phyloP scores from a whole-genome alignment of 140 eudicot genomes.

The Senecio squalidus region DNA sequence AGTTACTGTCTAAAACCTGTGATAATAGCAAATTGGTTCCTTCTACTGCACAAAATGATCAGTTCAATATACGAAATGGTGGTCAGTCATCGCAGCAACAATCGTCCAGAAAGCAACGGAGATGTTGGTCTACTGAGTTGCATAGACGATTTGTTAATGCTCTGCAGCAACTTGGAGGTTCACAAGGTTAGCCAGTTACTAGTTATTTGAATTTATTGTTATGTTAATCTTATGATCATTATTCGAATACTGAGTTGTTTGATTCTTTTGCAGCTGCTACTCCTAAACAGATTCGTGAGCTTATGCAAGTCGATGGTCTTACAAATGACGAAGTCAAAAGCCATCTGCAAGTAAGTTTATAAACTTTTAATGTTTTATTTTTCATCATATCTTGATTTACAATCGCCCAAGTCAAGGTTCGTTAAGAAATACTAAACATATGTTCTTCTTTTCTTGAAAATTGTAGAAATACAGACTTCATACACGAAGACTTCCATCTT shows the following conservation, averaged over 20 bases:
- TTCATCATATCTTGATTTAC: background rate
- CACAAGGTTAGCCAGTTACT: constrained; percentile 61
- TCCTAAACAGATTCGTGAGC: constrained; percentile 92
- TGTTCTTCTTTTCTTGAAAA: constrained; percentile 2
- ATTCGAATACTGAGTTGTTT: background rate
- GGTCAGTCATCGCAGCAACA: constrained; percentile 32
- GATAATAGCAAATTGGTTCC: constrained; percentile 33
- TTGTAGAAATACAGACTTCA: constrained; percentile 88
- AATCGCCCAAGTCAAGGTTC: background rate
- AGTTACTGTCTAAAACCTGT: constrained; percentile 30
- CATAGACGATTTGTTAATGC: constrained; percentile 74
- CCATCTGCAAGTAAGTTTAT: constrained; percentile 77
- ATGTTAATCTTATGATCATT: background rate
- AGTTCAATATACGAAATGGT: constrained; percentile 23
- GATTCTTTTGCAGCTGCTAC: constrained; percentile 70
- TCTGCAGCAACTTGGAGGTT: constrained; percentile 78
- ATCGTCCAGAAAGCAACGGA: constrained; percentile 57
- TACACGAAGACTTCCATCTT: constrained; percentile 46
- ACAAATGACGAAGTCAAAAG: constrained; percentile 98
- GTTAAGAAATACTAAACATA: background rate
- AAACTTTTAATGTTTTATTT: constrained; percentile 5
- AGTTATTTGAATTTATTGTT: background rate
- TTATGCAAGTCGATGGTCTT: constrained; percentile 91
- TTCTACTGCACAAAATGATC: constrained; percentile 26
- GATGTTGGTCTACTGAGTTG: constrained; percentile 93